These are phyloP conservation scores for Populus simonii DNA, from an alignment of 345 rosid species.

Conservation along the genomic window DNA sequence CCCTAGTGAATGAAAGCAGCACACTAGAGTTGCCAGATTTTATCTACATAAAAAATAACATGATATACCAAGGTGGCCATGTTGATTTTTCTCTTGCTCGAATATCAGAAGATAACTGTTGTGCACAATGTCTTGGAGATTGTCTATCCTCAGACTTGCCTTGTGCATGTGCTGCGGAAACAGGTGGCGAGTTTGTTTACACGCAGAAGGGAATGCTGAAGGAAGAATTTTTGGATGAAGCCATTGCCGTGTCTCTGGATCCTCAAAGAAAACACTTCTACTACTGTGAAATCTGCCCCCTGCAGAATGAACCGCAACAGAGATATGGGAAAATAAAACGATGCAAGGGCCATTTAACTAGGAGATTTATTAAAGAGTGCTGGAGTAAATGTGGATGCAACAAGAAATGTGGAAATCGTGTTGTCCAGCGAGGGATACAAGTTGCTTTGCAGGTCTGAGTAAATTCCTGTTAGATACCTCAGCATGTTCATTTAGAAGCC, in stretches of 20 bases:
- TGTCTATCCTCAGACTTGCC: slow-evolving; percentile 19
- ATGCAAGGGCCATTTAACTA: slow-evolving; percentile 19
- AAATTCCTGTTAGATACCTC: background rate
- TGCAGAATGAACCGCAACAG: slow-evolving; percentile 3
- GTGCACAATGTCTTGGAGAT: slow-evolving; percentile 20
- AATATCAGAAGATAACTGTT: slow-evolving; percentile 21
- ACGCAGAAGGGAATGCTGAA: slow-evolving; percentile 15
- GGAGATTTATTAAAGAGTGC: slow-evolving; percentile 29
- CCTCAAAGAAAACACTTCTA: slow-evolving; percentile 22
- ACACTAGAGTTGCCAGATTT: slow-evolving; percentile 13
- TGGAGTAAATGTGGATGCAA: slow-evolving; percentile 26
- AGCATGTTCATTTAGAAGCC: background rate
- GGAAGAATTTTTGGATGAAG: slow-evolving; percentile 21
- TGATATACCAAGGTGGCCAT: slow-evolving; percentile 14
- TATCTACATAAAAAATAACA: slow-evolving; percentile 21
- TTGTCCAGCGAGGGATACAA: slow-evolving; percentile 18
- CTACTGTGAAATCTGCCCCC: slow-evolving; percentile 19
- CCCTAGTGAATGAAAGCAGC: slow-evolving; percentile 4
- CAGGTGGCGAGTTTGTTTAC: slow-evolving; percentile 29
- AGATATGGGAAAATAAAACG: slow-evolving; percentile 15
- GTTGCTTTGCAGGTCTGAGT: slow-evolving; percentile 20
- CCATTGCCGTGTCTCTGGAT: slow-evolving; percentile 3
- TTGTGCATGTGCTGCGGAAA: slow-evolving; percentile 26
- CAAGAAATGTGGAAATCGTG: slow-evolving; percentile 20
- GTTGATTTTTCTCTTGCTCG: slow-evolving; percentile 22